Evolutionary conservation across 177 flowering plant genomes (phyloP).

Genomic region (Vitis hybrid): DNA sequence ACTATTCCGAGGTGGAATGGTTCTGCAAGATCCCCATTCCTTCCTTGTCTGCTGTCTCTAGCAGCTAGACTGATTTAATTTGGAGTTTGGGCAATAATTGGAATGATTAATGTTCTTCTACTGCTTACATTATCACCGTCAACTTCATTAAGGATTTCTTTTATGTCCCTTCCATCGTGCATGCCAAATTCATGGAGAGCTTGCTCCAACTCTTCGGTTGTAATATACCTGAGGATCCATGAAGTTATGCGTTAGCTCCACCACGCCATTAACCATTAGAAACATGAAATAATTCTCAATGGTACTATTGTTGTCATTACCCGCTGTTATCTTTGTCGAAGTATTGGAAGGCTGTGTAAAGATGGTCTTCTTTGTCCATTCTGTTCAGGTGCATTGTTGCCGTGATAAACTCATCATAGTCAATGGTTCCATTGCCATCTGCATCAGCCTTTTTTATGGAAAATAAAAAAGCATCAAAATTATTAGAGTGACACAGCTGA

Average conservation of each 20-base stretch:
- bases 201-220: slow-evolving; percentile 90
- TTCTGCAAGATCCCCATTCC: too few relatives aligned
- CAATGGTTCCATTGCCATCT: slow-evolving; percentile 88
- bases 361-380: slow-evolving; percentile 90
- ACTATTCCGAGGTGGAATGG: too few relatives aligned
- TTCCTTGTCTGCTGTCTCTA: too few relatives aligned
- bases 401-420: slow-evolving; percentile 87
- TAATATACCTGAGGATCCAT: slow-evolving; percentile 55
- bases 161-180: slow-evolving; percentile 83
- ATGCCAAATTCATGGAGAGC: slow-evolving; percentile 86
- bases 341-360: slow-evolving; percentile 83
- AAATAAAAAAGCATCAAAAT: neutral
- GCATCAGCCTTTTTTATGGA: slow-evolving; percentile 69
- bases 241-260: neutral
- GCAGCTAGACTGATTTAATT: too few relatives aligned
- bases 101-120: neutral
- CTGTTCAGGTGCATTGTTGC: slow-evolving; percentile 87
- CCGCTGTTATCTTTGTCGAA: slow-evolving; percentile 92
- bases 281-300: neutral
- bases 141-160: slow-evolving; percentile 82
- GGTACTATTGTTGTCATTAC: slow-evolving; percentile 23
- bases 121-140: slow-evolving; percentile 80
- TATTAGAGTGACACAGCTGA: too few relatives aligned
- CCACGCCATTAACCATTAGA: neutral
- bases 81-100: neutral